Conservation (phyloP, 345 rosid genomes). For the Nasturtium officinale region DNA sequence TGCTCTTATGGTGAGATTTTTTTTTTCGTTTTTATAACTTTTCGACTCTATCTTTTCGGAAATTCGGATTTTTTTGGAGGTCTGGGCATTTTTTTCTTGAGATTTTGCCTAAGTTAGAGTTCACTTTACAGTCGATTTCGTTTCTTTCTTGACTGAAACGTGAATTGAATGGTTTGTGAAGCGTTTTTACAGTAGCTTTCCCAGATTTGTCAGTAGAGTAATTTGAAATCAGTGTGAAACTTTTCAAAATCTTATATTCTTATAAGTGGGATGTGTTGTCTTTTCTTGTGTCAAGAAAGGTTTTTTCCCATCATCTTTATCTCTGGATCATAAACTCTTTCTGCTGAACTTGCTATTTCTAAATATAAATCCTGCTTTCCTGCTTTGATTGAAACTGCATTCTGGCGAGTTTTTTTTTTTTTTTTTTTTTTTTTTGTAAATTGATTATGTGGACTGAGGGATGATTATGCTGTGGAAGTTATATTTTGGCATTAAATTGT, state of each 20-base stretch:
- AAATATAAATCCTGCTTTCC: not conserved
- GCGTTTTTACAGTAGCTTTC: not conserved
- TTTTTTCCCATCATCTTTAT: not conserved
- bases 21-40: not conserved
- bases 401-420: no score
- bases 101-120: not conserved
- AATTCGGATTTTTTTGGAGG: not conserved
- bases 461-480: no score
- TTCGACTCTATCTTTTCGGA: not conserved
- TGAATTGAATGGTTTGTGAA: not conserved
- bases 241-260: not conserved
- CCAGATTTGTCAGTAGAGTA: not conserved
- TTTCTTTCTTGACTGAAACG: not conserved
- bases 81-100: not conserved
- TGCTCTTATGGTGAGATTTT: constrained; percentile 25
- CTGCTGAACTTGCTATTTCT: not conserved
- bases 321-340: not conserved
- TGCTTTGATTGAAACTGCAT: not conserved
- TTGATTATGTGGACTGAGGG: no score
- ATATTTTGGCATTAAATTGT: not conserved
- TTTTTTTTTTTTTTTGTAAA: no score
- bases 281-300: not conserved
- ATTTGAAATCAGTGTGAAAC: not conserved
- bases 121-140: not conserved
- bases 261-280: not conserved